Conservation (phyloP, 1,139 yeast species). For the Hyphopichia fennica region DNA sequence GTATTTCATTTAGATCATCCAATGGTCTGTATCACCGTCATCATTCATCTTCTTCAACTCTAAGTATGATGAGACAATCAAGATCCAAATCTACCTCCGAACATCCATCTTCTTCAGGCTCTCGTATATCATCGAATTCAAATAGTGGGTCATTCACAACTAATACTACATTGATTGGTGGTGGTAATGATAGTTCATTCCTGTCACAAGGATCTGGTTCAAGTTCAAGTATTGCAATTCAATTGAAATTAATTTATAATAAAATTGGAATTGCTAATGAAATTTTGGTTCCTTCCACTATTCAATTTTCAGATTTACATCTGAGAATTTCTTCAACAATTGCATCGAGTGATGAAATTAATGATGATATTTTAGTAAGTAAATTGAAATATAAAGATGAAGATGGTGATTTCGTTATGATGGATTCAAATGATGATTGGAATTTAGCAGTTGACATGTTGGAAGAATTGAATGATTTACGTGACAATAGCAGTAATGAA, state of each 20-base stretch:
- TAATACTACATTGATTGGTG: slow-evolving; percentile 8
- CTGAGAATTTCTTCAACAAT: slow-evolving; percentile 39
- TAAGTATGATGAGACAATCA: slow-evolving; percentile 45
- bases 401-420: slow-evolving; percentile 89
- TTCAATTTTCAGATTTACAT: slow-evolving; percentile 48
- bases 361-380: slow-evolving; percentile 38
- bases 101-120: slow-evolving; percentile 7
- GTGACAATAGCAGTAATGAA: slow-evolving; percentile 20
- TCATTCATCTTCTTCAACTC: slow-evolving; percentile 46
- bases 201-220: slow-evolving; percentile 15
- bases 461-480: slow-evolving; percentile 32
- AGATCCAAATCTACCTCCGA: slow-evolving; percentile 25
- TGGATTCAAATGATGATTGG: slow-evolving; percentile 83
- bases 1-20: slow-evolving; percentile 27
- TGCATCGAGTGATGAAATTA: slow-evolving; percentile 28
- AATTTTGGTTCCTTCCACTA: slow-evolving; percentile 42
- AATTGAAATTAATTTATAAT: slow-evolving; percentile 55
- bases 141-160: slow-evolving; percentile 13
- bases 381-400: slow-evolving; percentile 87
- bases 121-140: slow-evolving; percentile 7
- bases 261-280: slow-evolving; percentile 34
- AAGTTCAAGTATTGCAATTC: slow-evolving; percentile 15
- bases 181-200: slow-evolving; percentile 17
- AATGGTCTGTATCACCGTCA: slow-evolving; percentile 39
- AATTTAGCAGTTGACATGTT: slow-evolving; percentile 54